phyloP scores from a whole-genome alignment of 2,329 filamentous ascomycete genomes.

The Exophiala lecanii-corni region DNA sequence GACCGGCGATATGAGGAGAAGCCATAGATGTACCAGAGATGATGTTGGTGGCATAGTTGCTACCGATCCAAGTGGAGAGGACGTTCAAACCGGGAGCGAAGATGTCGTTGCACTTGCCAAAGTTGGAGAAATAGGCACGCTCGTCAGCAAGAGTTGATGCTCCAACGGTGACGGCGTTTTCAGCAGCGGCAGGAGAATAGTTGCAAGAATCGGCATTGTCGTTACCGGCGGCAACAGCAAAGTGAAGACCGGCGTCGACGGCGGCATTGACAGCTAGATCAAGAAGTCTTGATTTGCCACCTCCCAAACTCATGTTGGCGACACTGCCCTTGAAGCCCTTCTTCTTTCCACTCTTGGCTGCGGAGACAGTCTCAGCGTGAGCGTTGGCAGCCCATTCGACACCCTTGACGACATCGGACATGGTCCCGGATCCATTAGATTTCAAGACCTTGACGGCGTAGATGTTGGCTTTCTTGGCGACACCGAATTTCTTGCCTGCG shows the following conservation, averaged over 20 bases:
- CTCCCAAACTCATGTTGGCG: slow-evolving; percentile 98
- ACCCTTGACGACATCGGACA: slow-evolving; percentile 98
- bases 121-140: slow-evolving; percentile 99
- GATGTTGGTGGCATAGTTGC: slow-evolving; percentile 93
- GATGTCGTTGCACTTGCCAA: slow-evolving; percentile 91
- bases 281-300: slow-evolving; percentile 89
- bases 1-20: slow-evolving; percentile 92
- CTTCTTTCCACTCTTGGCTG: slow-evolving; percentile 78
- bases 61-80: slow-evolving; percentile 96
- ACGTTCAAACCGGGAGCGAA: slow-evolving; percentile 97
- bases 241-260: slow-evolving; percentile 87
- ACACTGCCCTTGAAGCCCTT: slow-evolving; percentile 98
- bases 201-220: slow-evolving; percentile 99
- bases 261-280: slow-evolving; percentile 92
- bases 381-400: slow-evolving; percentile 87
- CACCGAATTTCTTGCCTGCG: slow-evolving; percentile 97
- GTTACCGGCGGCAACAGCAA: slow-evolving; percentile 96
- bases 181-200: slow-evolving; percentile 93
- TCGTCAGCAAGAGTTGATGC: slow-evolving; percentile 89
- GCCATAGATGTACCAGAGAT: slow-evolving; percentile 99
- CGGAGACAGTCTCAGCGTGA: slow-evolving; percentile 70
- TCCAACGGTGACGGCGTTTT: slow-evolving; percentile 90
- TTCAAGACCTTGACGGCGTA: slow-evolving; percentile 97
- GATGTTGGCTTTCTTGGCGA: slow-evolving; percentile 96
- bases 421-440: slow-evolving; percentile 95